phyloP scores from a whole-genome alignment of 495 filamentous ascomycete genomes.

The Zalerion maritima region DNA sequence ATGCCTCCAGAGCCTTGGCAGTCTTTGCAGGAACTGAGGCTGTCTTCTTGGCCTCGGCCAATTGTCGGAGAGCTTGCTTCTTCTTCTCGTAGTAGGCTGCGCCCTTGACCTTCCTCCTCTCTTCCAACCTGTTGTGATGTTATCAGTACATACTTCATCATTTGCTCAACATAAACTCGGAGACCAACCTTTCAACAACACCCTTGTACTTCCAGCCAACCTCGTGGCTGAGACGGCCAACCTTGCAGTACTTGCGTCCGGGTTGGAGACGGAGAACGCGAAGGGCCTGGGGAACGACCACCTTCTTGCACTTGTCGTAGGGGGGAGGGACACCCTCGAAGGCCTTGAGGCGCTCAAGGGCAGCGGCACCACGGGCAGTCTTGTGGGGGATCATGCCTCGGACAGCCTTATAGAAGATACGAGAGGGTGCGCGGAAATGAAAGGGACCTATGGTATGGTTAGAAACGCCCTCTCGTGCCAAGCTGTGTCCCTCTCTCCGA shows the following conservation, averaged over 20 bases:
- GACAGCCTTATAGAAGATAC: conserved; percentile 99
- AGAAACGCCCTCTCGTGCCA: conserved; percentile 14
- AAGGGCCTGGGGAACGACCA: conserved; percentile 96
- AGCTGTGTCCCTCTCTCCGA: no score
- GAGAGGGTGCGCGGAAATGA: conserved; percentile 96
- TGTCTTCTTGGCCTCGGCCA: conserved; percentile 80
- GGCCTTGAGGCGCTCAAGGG: conserved; percentile 94
- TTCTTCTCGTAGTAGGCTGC: conserved; percentile 99
- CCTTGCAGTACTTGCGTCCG: conserved; percentile 98
- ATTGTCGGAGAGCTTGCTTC: conserved; percentile 82
- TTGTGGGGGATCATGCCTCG: conserved; percentile 99
- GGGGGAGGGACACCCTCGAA: conserved; percentile 98
- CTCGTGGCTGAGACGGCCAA: conserved; percentile 93
- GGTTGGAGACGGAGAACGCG: conserved; percentile 89
- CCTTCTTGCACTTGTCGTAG: conserved; percentile 98
- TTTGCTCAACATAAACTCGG: not conserved
- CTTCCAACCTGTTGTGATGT: conserved; percentile 66
- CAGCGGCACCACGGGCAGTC: conserved; percentile 90
- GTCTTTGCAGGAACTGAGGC: conserved; percentile 67
- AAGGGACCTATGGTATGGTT: conserved; percentile 61
- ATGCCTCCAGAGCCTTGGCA: conserved; percentile 36
- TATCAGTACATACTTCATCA: conserved; percentile 17
- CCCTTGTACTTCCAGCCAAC: conserved; percentile 99
- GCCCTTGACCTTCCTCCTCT: conserved; percentile 97
- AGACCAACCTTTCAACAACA: conserved; percentile 83